Percentiles rank a stretch among this genome's conserved stretches.
These are phyloP conservation scores for Tolypocladium album DNA, from an alignment of 2,329 filamentous ascomycete species.

Conservation along the genomic window DNA sequence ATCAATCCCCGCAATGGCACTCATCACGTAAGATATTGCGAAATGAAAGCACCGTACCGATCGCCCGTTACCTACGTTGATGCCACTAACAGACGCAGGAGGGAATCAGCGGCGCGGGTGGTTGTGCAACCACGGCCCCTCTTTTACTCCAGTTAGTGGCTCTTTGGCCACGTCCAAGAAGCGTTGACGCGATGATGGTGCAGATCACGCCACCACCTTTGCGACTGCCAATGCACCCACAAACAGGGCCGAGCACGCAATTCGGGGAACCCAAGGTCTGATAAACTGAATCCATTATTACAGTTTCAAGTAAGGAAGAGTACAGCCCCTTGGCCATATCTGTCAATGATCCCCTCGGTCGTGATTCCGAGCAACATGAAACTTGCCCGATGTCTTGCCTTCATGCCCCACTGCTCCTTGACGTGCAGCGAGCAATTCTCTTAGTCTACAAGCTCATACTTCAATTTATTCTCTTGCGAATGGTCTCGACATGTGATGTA, in stretches of 20 bases:
- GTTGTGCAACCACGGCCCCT: background rate
- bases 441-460: background rate
- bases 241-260: background rate
- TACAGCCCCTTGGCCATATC: background rate
- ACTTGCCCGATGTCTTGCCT: too few species aligned
- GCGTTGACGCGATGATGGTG: conserved; percentile 8
- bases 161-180: background rate
- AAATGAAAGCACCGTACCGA: background rate
- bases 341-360: background rate
- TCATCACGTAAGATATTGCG: background rate
- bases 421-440: background rate
- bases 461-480: background rate
- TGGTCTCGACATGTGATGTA: background rate
- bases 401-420: background rate
- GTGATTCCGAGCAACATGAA: background rate
- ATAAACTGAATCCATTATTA: background rate
- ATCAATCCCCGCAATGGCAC: conserved; percentile 1
- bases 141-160: background rate
- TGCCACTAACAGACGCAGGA: background rate
- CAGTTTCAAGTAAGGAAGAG: background rate
- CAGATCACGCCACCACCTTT: conserved; percentile 8
- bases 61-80: background rate
- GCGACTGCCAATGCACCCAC: background rate
- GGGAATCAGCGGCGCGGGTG: background rate
- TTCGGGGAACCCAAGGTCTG: background rate